Evolutionary conservation across 805 yeast species (phyloP), one percentile per base, ranked within the genome.

Genomic region (Jamesozyma gamospora): DNA sequence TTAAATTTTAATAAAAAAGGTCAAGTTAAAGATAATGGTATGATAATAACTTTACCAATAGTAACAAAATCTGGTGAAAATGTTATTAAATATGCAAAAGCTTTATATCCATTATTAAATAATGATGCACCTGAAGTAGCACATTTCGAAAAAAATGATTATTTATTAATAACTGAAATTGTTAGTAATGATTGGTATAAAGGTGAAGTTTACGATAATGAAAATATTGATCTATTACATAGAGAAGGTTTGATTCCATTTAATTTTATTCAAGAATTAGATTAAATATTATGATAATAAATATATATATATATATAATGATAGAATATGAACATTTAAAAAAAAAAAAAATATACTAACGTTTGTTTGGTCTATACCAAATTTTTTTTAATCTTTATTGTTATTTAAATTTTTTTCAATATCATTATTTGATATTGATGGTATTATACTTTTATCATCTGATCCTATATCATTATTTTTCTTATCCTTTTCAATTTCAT

Each of bases 191-290:
- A 59, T 39, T 59, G 64, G 64, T 58, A 39, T 39, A 49, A 47
- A 37, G 64, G 64, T 24, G 64, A 59, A 40, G 63, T 58, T 8
- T 53, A 54, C 35, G 56, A 51, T 32, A 52, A 51, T 36, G 52
- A 54, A 28, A 48, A 32, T 29, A 49, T 53, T 10, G 39, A 40
- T 13, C 42, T 36, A 5, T 39, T 40, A 5, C 53, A 53, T 34
- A 46, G 46, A 27, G 34, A 35, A 17, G 60, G 60, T 14, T 42
- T 55, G 16, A 53, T 55, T 17, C 60, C 60, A 16, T 45, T 37
- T 32, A 55, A 55, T 38, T 55, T 55, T 33, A 49, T 55, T 25
- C 44, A 49, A 35, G 12, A 47, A 7, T 37, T 49, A 16, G 28
- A 33, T 12, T 38, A 28, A 28, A 4, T 14, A 27, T 21, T 15